Evolutionary conservation across 306 rosid genomes (phyloP).

Genomic region (Quercus ilex): DNA sequence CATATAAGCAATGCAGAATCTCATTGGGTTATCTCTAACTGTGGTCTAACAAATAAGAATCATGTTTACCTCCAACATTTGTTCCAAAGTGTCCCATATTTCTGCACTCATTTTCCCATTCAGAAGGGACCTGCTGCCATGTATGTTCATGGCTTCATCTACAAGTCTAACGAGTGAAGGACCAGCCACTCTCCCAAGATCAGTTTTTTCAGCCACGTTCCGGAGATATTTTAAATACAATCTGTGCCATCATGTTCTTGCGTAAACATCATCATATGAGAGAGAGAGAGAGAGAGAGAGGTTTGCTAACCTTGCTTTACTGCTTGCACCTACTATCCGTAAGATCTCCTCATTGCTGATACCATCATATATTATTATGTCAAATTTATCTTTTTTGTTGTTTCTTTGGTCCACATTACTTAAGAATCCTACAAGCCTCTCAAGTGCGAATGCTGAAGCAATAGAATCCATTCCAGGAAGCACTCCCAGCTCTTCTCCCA

Average conservation of each 20-base stretch:
- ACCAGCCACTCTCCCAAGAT: constrained; percentile 86
- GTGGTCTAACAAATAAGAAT: constrained; percentile 4
- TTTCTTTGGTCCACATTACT: constrained; percentile 37
- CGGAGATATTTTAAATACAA: constrained; percentile 79
- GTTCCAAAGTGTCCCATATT: constrained; percentile 75
- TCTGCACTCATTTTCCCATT: constrained; percentile 67
- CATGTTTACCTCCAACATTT: constrained; percentile 67
- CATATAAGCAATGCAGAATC: constrained; percentile 22
- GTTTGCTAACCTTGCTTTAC: constrained; percentile 73
- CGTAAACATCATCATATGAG: constrained; percentile 6
- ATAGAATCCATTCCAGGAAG: constrained; percentile 92
- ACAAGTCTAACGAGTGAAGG: constrained; percentile 88
- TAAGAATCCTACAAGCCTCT: constrained; percentile 59
- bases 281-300: constrained; percentile 7
- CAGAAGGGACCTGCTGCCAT: constrained; percentile 39
- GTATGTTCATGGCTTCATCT: constrained; percentile 72
- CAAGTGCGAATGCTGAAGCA: constrained; percentile 57
- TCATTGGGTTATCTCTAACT: constrained; percentile 10
- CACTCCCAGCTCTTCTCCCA: constrained; percentile 96
- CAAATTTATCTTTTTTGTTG: constrained; percentile 51
- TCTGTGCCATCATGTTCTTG: constrained; percentile 39
- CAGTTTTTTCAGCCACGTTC: constrained; percentile 80
- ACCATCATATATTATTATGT: constrained; percentile 81
- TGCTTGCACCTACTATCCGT: constrained; percentile 67
- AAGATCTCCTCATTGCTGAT: constrained; percentile 74